Percentiles rank a stretch among this genome's conserved stretches.
phyloP scores from a whole-genome alignment of 129 eudicot genomes.

The Chrysanthemum lavandulifolium region DNA sequence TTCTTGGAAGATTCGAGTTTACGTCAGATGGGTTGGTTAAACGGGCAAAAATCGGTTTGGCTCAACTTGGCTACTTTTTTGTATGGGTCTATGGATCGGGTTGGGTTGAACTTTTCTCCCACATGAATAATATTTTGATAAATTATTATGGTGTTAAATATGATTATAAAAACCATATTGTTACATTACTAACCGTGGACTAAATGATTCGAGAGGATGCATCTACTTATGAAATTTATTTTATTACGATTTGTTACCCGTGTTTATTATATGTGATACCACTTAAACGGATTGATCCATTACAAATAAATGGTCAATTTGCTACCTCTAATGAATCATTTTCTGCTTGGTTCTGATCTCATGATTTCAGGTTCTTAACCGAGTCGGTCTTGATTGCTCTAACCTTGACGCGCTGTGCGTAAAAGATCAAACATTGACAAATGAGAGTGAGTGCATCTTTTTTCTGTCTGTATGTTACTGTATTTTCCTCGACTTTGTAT shows the following conservation, averaged over 20 bases:
- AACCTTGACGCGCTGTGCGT: constrained; percentile 67
- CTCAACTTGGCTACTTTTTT: background rate
- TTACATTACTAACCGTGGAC: background rate
- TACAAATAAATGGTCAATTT: background rate
- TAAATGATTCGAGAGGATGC: too few species aligned
- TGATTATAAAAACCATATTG: background rate
- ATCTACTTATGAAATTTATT: too few species aligned
- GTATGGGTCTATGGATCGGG: background rate
- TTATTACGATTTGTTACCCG: too few species aligned
- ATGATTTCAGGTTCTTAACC: constrained; percentile 64
- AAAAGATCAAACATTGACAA: constrained; percentile 85
- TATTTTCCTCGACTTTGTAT: background rate
- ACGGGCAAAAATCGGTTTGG: background rate
- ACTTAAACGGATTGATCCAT: too few species aligned
- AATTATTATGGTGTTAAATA: background rate
- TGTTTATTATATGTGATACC: too few species aligned
- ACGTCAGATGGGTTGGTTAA: background rate
- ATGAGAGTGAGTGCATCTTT: constrained; percentile 54
- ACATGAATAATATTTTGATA: background rate
- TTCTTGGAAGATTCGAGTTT: background rate
- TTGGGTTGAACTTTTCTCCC: background rate
- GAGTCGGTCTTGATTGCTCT: constrained; percentile 57
- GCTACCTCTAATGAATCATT: background rate
- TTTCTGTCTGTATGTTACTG: background rate
- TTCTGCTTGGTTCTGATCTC: background rate